Evolutionary conservation across 352 stramenopile species (phyloP).

Genomic region (Globisporangium canariense): DNA sequence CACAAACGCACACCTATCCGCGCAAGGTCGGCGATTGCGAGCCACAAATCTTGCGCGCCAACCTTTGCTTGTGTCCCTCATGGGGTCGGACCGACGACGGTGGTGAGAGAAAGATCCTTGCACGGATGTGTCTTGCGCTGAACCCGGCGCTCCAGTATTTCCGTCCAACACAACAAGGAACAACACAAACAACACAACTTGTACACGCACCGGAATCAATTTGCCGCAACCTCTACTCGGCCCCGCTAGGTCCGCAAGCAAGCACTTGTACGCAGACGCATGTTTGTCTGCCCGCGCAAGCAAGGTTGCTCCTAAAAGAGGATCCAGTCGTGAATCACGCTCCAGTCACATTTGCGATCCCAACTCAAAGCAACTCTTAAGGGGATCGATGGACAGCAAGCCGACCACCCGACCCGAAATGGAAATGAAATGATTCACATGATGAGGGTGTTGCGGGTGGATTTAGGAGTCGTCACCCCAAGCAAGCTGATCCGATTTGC

Average conservation of each 20-base stretch:
- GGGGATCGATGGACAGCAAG: not conserved
- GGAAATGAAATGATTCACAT: not conserved
- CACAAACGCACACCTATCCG: slow-evolving; percentile 12
- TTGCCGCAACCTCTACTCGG: too few species aligned
- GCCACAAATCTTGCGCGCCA: slow-evolving; percentile 8
- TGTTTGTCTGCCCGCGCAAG: not conserved
- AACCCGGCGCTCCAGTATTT: too few species aligned
- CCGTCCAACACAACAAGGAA: too few species aligned
- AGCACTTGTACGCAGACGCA: not conserved
- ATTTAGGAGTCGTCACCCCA: too few species aligned
- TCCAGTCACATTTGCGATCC: not conserved
- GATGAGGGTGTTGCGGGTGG: too few species aligned
- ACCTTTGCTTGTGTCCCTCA: not conserved
- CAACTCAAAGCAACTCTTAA: not conserved
- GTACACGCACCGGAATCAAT: too few species aligned
- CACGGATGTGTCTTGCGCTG: too few species aligned
- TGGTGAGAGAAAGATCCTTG: too few species aligned
- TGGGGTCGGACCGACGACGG: too few species aligned
- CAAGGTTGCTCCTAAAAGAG: slow-evolving; percentile 8
- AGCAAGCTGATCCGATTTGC: not conserved
- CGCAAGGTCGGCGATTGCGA: not conserved
- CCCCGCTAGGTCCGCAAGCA: too few species aligned
- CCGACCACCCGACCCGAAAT: not conserved
- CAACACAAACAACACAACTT: too few species aligned
- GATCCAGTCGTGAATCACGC: not conserved